Conservation (phyloP, 2,329 filamentous ascomycete genomes). For the Podosphaera xanthii region DNA sequence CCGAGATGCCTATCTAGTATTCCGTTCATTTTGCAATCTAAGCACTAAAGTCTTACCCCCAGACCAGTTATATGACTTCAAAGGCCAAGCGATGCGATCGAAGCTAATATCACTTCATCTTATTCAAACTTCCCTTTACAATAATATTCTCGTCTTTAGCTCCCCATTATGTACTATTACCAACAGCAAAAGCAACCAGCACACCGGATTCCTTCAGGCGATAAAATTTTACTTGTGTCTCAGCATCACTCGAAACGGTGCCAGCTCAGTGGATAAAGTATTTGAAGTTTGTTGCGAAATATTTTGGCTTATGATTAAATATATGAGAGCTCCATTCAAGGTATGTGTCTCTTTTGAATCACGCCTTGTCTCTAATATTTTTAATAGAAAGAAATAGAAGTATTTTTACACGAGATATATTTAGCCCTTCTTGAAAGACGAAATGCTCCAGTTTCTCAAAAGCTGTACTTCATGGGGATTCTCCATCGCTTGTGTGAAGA, state of each 20-base stretch:
- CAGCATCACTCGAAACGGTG: constrained; percentile 82
- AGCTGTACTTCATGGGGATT: constrained; percentile 73
- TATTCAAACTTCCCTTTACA: constrained; percentile 86
- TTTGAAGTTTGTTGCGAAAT: constrained; percentile 95
- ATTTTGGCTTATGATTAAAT: constrained; percentile 92
- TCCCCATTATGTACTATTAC: constrained; percentile 82
- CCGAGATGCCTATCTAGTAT: constrained; percentile 89
- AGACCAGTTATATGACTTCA: constrained; percentile 80
- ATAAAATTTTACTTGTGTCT: constrained; percentile 94
- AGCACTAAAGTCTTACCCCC: constrained; percentile 78
- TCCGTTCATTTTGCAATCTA: constrained; percentile 90
- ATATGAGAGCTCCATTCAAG: constrained; percentile 85
- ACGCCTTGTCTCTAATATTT: constrained; percentile 1
- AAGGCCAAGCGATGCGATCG: constrained; percentile 88
- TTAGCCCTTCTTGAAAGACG: constrained; percentile 73
- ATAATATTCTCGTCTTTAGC: constrained; percentile 75
- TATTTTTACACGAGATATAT: constrained; percentile 95
- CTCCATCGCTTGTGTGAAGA: constrained; percentile 68
- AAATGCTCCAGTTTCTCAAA: constrained; percentile 71
- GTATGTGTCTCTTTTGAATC: constrained; percentile 20
- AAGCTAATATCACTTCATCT: constrained; percentile 90
- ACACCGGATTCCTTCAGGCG: constrained; percentile 78
- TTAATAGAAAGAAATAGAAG: constrained; percentile 73
- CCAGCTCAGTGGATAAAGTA: constrained; percentile 73
- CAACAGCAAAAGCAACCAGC: constrained; percentile 70